phyloP scores from a whole-genome alignment of 192 early-diverging fungal genomes.

The Nowakowskiella sp. region DNA sequence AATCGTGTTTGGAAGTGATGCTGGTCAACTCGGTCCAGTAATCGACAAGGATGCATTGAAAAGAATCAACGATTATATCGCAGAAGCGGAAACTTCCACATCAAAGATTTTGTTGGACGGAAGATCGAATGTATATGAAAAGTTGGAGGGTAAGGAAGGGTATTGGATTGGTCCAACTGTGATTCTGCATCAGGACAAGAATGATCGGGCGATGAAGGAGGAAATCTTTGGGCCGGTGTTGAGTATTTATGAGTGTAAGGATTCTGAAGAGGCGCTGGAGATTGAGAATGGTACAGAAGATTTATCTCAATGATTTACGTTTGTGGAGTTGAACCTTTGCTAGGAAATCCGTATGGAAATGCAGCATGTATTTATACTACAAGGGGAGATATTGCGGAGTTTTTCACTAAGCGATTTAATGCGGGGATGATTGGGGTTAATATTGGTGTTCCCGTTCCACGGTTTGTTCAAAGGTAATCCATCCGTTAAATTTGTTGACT shows the following conservation, averaged over 20 bases:
- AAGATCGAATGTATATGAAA: slow-evolving; percentile 33
- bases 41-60: slow-evolving; percentile 57
- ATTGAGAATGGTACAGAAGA: slow-evolving; percentile 78
- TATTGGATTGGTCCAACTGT: slow-evolving; percentile 72
- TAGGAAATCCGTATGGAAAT: slow-evolving; percentile 44
- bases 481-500: not conserved
- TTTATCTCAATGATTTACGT: too few species aligned
- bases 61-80: slow-evolving; percentile 59
- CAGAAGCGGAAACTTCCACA: slow-evolving; percentile 38
- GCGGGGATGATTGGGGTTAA: slow-evolving; percentile 82
- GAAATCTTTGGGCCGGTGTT: slow-evolving; percentile 83
- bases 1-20: slow-evolving; percentile 44
- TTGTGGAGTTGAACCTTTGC: too few species aligned
- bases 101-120: slow-evolving; percentile 68
- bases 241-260: slow-evolving; percentile 47
- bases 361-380: slow-evolving; percentile 65
- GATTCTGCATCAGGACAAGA: slow-evolving; percentile 45
- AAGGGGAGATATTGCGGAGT: slow-evolving; percentile 57
- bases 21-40: slow-evolving; percentile 62
- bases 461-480: not conserved
- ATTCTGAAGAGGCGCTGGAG: slow-evolving; percentile 54
- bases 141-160: slow-evolving; percentile 29
- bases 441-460: slow-evolving; percentile 57
- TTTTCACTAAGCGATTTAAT: slow-evolving; percentile 55
- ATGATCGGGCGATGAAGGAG: slow-evolving; percentile 57